Base-by-base conservation (phyloP, 2,329 filamentous ascomycete species). In the Chaetomium strumarium region DNA sequence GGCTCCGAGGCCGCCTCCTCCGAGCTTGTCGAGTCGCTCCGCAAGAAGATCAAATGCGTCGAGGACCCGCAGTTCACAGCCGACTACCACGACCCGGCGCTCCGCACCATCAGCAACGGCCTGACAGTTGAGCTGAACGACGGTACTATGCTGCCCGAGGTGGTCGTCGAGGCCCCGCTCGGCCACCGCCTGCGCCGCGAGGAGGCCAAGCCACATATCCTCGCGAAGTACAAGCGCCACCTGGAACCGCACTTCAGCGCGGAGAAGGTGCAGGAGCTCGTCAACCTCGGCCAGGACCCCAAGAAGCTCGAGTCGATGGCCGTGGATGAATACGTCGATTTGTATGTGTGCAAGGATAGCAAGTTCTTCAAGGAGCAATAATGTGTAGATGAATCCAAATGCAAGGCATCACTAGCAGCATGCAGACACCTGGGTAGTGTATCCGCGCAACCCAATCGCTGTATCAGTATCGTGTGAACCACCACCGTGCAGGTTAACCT, bases 41-140 rank as follows among this genome's bases (percentile, higher is more conserved):
- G 93, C 68, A 79, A 95, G 77, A 89, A 88, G 77, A 97, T 99
- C 76, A 84, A 83, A 72, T 99, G 93, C 72, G 90, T 96, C 49
- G 93, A 99, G 75, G 93, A 99, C 74, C 87, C 90, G 53, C 81
- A 92, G 72, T 97, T 91, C 79, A 97, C 93, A 62, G 74, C 79
- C 68, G 92, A 97, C 73, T 99, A 99, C 83, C 93, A 99, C 70
- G 81, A 97, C 76, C 90, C 93, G 30, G 76, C 80, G 62, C 88
- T 95, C 76, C 89, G 93, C 64, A 96, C 90, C 72, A 99, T 99
- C 73, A 90, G 90, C 71, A 99, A 99, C 75, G 93, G 91, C 9
- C 79, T 99, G 60, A 96, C 91, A 30, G 91, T 99, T 54, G 92
- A 86, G 65, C 80, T 99, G 62, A 93, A 96, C 70, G 92, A 97